These are phyloP conservation scores for Thelonectria olida DNA, from an alignment of 2,329 filamentous ascomycete genomes.

Conservation along the genomic window DNA sequence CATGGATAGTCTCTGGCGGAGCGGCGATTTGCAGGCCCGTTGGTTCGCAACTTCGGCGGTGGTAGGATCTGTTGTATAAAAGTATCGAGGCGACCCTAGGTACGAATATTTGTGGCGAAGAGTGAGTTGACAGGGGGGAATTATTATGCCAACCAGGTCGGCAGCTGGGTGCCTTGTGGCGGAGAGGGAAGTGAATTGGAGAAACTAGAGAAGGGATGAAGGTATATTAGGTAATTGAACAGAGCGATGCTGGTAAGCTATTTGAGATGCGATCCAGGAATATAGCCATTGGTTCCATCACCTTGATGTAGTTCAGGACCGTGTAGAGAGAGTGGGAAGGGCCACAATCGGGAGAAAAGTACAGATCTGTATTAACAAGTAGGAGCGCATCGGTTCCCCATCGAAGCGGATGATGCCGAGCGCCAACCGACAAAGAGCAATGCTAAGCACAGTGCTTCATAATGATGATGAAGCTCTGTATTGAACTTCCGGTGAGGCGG, in stretches of 20 bases:
- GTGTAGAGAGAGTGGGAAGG: too few relatives aligned
- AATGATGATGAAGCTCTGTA: too few relatives aligned
- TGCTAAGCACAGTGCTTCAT: too few relatives aligned
- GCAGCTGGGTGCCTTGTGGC: neutral
- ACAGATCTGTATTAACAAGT: too few relatives aligned
- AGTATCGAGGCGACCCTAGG: neutral
- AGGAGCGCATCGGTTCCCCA: too few relatives aligned
- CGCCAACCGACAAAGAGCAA: too few relatives aligned
- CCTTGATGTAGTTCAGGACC: too few relatives aligned
- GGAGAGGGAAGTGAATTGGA: slow-evolving; percentile 6
- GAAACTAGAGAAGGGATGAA: neutral
- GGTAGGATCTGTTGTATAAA: neutral
- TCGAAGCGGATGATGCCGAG: too few relatives aligned
- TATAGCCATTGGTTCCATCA: too few relatives aligned
- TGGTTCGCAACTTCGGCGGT: neutral
- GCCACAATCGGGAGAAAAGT: too few relatives aligned
- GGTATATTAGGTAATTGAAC: slow-evolving; percentile 17
- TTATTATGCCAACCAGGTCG: slow-evolving; percentile 4
- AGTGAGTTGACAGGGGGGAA: neutral
- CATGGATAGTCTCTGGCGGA: neutral
- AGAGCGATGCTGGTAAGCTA: neutral
- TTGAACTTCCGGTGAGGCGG: too few relatives aligned
- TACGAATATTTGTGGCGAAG: neutral
- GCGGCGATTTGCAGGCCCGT: neutral
- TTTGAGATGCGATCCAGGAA: too few relatives aligned